Base-by-base conservation (phyloP, 495 filamentous ascomycete species). In the Penicillium pancosmium region DNA sequence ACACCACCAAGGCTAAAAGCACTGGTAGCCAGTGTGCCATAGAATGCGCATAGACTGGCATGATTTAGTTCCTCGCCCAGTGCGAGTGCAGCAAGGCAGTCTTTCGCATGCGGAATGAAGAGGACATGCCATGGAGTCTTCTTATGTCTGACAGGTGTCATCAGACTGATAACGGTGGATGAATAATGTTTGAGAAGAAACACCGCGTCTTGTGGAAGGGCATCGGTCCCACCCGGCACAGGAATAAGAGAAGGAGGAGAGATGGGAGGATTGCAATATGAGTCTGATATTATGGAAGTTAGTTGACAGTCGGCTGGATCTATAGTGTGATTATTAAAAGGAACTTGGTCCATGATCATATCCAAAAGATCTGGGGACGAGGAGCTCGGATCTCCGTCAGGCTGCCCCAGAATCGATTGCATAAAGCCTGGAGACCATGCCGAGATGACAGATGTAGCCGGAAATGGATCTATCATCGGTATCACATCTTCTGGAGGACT, bases 111-210 rank as follows among this genome's bases (percentile, higher is more conserved):
- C 11, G 69, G 61, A 11, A 69, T 58, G n/a, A 64, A 61, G 6
- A 72, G 53, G 7, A 65, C 41, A 51, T 67, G 59, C 66, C 66
- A 67, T 0, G 66, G 66, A 10, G 64, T 65, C 55, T 71, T 71
- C 1, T 57, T 56, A 27, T 63, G 55, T 21, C 65, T 50, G 18
- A 66, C 54, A 3, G 62, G 56, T 8, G 69, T 63, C 62, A 64
- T 65, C 19, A 64, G 52, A 27, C 60, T 61, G n/a, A 64, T 64
- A 1, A 62, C 64, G 16, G 54, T 64, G 11, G 63, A 66, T 2
- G 50, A 59, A 25, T 66, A 63, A 10, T 66, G 60, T 41, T 60
- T 66, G 16, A 69, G 47, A 1, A 69, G 50, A 33, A 69, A 69
- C 4, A 66, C 61, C 5, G 63, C 63, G 43, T 69, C 63, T 33